Evolutionary conservation across 2,329 filamentous ascomycete species (phyloP).

Genomic region (Aspergillus transmontanensis): DNA sequence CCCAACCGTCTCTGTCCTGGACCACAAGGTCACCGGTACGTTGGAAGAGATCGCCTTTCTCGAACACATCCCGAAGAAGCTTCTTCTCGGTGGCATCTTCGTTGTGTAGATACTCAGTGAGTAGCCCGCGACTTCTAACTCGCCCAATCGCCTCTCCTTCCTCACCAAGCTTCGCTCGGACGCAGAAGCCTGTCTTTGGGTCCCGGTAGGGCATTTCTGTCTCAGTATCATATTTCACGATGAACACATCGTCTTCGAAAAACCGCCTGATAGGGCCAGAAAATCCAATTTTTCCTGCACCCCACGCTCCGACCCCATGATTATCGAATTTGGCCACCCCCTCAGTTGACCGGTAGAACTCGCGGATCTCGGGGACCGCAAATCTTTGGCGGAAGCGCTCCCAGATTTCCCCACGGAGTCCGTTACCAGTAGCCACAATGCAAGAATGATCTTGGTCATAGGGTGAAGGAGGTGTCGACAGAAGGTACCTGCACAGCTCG

Average conservation of each 20-base stretch:
- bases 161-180: constrained; percentile 39
- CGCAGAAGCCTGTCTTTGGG: constrained; percentile 48
- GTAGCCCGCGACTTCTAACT: constrained; percentile 41
- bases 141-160: constrained; percentile 51
- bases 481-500: constrained; percentile 53
- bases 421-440: constrained; percentile 51
- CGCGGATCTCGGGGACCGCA: constrained; percentile 48
- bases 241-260: constrained; percentile 46
- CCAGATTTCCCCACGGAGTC: constrained; percentile 53
- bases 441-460: constrained; percentile 50
- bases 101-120: constrained; percentile 48
- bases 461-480: constrained; percentile 47
- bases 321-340: constrained; percentile 52
- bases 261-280: constrained; percentile 43
- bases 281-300: constrained; percentile 49
- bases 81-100: constrained; percentile 48
- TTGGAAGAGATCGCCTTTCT: constrained; percentile 50
- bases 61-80: constrained; percentile 47
- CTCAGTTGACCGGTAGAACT: constrained; percentile 53
- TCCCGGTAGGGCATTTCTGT: constrained; percentile 46
- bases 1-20: constrained; percentile 45
- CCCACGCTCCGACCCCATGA: constrained; percentile 42
- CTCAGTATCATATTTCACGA: constrained; percentile 47
- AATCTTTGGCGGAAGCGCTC: constrained; percentile 49
- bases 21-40: constrained; percentile 50